Evolutionary conservation across 768 basidiomycete genomes (phyloP), one percentile per base, ranked within the genome.

Genomic region (Suillus lakei): DNA sequence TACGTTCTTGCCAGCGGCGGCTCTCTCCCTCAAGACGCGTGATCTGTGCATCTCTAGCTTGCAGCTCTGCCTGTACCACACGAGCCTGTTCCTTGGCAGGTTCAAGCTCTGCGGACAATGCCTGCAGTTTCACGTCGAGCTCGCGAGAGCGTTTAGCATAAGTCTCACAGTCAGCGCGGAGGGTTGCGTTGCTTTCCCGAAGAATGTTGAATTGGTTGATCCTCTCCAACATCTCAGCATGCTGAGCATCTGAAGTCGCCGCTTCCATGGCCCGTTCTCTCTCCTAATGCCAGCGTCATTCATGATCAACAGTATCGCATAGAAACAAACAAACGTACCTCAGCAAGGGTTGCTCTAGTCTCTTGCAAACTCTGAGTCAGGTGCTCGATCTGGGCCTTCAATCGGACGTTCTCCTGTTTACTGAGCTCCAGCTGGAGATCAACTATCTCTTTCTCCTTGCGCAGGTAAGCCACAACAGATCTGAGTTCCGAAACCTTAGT

Each of bases 371-470:
- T 86, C 67, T 88, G 88, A 18, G 84, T 82, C 48, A 94, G 74
- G 70, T 91, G 89, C 7, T 95, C 93, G 32, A 92, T 84, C 72
- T 95, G 91, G n/a, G 85, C 78, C 74, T 91, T 92, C 60, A 93
- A 75, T 5, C 93, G 86, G 10, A 86, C 78, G 68, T 85, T 92
- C 79, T 96, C 93, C 70, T 88, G 86, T 72, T 86, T 87, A 81
- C 89, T 85, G 56, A 96, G 85, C 70, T 95, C 92, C 30, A 94
- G 83, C 68, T 95, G 93, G 38, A 95, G 84, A 69, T 96, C 94
- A 53, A 93, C 90, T 61, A 96, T 94, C 74, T 96, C 93, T 78
- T 96, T 95, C 82, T 96, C 95, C 72, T 91, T 93, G 48, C 95
- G 86, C 39, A 96, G 80, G 76, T 92, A 96, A 3, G 88, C 84